These are phyloP conservation scores for Bipolaris zeicola DNA, from an alignment of 2,329 filamentous ascomycete genomes.

Conservation along the genomic window DNA sequence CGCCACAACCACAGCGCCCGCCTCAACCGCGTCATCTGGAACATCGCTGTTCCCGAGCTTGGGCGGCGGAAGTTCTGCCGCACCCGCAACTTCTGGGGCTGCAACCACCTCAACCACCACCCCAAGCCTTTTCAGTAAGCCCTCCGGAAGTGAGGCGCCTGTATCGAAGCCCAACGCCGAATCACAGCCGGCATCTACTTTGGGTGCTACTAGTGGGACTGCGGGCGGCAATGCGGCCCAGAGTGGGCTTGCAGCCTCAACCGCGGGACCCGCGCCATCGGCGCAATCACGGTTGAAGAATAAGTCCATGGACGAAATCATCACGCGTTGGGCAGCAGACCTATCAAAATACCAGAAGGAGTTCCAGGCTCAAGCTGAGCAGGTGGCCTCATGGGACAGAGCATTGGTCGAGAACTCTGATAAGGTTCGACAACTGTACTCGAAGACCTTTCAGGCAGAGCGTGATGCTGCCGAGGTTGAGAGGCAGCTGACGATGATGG, in stretches of 20 bases:
- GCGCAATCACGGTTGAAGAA: conserved; percentile 88
- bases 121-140: conserved; percentile 31
- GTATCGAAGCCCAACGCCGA: conserved; percentile 31
- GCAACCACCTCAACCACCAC: conserved; percentile 19
- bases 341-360: conserved; percentile 96
- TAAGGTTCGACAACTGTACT: conserved; percentile 92
- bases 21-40: conserved; percentile 24
- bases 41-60: conserved; percentile 29
- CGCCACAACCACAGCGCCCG: conserved; percentile 21
- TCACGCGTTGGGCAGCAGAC: conserved; percentile 94
- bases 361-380: conserved; percentile 86
- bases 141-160: conserved; percentile 25
- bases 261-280: conserved; percentile 78
- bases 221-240: conserved; percentile 31
- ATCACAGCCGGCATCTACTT: conserved; percentile 24
- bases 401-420: conserved; percentile 91
- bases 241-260: conserved; percentile 69
- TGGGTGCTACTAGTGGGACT: conserved; percentile 24
- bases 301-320: conserved; percentile 99
- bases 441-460: conserved; percentile 91
- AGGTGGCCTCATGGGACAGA: conserved; percentile 89
- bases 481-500: conserved; percentile 84
- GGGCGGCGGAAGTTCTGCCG: conserved; percentile 24
- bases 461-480: conserved; percentile 92
- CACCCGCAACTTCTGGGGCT: conserved; percentile 25